These are phyloP conservation scores for Rhizoclosmatium globosum DNA, from an alignment of 192 early-diverging fungal genomes.

Conservation along the genomic window DNA sequence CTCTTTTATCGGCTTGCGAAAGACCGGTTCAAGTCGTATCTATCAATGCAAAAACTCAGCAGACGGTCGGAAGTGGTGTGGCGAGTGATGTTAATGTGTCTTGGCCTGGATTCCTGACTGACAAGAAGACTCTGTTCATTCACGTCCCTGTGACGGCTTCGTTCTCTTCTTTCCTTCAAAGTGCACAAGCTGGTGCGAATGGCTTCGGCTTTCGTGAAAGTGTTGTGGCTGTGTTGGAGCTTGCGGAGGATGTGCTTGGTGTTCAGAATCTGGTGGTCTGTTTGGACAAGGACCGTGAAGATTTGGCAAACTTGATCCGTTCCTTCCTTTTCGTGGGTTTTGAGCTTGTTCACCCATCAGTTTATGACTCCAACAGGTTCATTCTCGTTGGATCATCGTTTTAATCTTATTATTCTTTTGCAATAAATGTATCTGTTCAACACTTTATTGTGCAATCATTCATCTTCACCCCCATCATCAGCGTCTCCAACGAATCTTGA, in stretches of 20 bases:
- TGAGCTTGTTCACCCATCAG: conserved; percentile 44
- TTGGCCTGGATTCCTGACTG: conserved; percentile 39
- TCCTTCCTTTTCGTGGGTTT: conserved; percentile 47
- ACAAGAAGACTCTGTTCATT: conserved; percentile 39
- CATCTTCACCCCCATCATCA: too few species aligned
- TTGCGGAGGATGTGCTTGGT: conserved; percentile 43
- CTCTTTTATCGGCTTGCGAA: conserved; percentile 4
- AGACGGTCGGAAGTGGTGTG: background rate
- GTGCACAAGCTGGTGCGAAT: background rate
- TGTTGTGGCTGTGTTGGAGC: conserved; percentile 42
- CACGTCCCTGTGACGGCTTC: conserved; percentile 20
- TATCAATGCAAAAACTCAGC: conserved; percentile 10
- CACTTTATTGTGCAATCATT: too few species aligned
- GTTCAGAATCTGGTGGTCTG: conserved; percentile 35
- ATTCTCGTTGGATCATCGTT: conserved; percentile 37
- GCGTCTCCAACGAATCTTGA: too few species aligned
- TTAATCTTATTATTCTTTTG: conserved; percentile 11
- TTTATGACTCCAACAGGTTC: conserved; percentile 34
- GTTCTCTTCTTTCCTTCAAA: background rate
- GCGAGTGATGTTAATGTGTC: background rate
- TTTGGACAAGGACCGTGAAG: conserved; percentile 35
- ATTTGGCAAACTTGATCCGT: conserved; percentile 38
- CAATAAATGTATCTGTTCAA: too few species aligned
- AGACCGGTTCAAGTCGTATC: conserved; percentile 19
- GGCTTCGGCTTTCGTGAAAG: conserved; percentile 43